Conservation (phyloP, 345 rosid genomes). For the Murraya koenigii region DNA sequence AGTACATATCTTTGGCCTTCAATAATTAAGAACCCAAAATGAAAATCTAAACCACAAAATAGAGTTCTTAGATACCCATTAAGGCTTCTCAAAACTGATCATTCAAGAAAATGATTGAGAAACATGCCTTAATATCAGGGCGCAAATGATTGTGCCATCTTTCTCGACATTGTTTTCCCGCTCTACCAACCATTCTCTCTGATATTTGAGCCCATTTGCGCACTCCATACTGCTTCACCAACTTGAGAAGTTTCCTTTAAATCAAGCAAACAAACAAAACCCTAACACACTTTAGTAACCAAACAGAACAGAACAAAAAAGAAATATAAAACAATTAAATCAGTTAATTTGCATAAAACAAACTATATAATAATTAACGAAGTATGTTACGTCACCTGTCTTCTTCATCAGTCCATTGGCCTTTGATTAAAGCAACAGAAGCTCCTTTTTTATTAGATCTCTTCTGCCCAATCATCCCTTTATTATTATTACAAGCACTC, state of each 20-base stretch:
- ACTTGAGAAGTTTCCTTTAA: slow-evolving; percentile 60
- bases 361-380: not conserved
- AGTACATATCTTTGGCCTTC: too few relatives aligned
- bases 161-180: slow-evolving; percentile 96
- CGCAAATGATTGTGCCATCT: slow-evolving; percentile 98
- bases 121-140: slow-evolving; percentile 79
- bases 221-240: slow-evolving; percentile 84
- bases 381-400: slow-evolving; percentile 50
- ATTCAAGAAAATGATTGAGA: not conserved
- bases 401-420: slow-evolving; percentile 96
- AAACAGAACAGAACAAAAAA: too few relatives aligned
- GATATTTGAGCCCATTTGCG: slow-evolving; percentile 93
- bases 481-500: not conserved
- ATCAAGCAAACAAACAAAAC: slow-evolving; percentile 13
- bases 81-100: not conserved
- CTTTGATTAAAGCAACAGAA: slow-evolving; percentile 63
- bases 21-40: not conserved
- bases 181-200: slow-evolving; percentile 71
- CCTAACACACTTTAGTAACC: not conserved
- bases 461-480: slow-evolving; percentile 14
- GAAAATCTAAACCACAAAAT: not conserved
- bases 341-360: not conserved
- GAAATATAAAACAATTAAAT: too few relatives aligned
- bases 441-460: slow-evolving; percentile 48
- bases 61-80: not conserved